Base-by-base conservation (phyloP, 164 flowering plant species). In the Cinnamomum chago region DNA sequence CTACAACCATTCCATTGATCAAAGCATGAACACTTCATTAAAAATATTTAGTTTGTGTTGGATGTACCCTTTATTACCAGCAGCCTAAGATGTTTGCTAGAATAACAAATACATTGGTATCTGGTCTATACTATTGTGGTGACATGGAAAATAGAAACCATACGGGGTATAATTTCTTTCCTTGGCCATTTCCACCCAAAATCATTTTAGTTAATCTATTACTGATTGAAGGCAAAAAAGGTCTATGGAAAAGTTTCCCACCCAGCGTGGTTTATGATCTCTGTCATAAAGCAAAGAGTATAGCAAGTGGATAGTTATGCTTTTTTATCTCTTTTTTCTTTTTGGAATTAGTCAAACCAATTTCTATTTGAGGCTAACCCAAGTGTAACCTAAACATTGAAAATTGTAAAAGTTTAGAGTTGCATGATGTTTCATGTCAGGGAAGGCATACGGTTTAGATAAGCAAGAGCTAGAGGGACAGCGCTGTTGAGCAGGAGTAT, bases 391-490 rank as follows among this genome's bases (percentile, higher is more conserved):
- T 52, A 17, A 60, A 3, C 5, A 14, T 9, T 20, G 9, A 24
- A 65, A 20, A 62, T 23, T 35, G 28, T 64, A 15, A 40, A 14
- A 65, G 27, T 24, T 15, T 50, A 68, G 51, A 55, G 28, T 23
- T 13, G 25, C 15, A 14, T 33, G 30, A 23, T 17, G 0, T 30
- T 2, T 50, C 55, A 65, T 35, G 58, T 17, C 33, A 51, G 2
- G 18, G 28, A 70, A 68, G 23, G 30, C 11, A 27, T 28, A 79
- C 87, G 84, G 20, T 79, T 73, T 3, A 83, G 83, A 69, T 52
- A 82, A 60, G 76, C 14, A 6, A 84, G 83, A 30, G 85, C 78
- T 20, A 83, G 13, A 18, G 75, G 74, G 70, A 52, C 74, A n/a
- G 76, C 25, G 62, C 27, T 22, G 50, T 83, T 81, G 68, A 82